Evolutionary conservation across 2,329 filamentous ascomycete species (phyloP).

Genomic region (Sporothrix pallida): DNA sequence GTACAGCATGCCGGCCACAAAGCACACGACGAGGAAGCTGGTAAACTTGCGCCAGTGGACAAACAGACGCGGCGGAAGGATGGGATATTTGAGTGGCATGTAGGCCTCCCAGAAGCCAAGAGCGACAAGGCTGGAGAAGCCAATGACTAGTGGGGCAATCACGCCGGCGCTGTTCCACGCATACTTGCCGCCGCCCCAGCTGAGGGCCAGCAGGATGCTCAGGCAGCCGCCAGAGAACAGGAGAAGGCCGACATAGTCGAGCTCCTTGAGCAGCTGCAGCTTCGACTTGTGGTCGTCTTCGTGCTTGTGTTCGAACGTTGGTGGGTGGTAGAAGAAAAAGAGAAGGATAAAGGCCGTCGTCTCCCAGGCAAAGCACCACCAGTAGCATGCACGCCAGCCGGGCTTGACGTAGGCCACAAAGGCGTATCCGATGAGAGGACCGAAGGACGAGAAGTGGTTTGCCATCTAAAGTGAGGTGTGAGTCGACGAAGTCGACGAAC

Average conservation of each 20-base stretch:
- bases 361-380: constrained; percentile 40
- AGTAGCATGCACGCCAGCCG: constrained; percentile 39
- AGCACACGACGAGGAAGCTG: constrained; percentile 41
- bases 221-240: constrained; percentile 42
- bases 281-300: constrained; percentile 40
- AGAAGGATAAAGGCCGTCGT: constrained; percentile 39
- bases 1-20: constrained; percentile 45
- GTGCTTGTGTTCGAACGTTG: constrained; percentile 46
- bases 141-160: constrained; percentile 44
- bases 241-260: constrained; percentile 42
- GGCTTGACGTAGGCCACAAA: constrained; percentile 43
- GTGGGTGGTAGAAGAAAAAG: constrained; percentile 45
- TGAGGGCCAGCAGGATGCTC: constrained; percentile 43
- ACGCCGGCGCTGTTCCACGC: constrained; percentile 42
- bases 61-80: constrained; percentile 44
- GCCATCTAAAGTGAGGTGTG: too few species aligned
- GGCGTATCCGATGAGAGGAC: constrained; percentile 42
- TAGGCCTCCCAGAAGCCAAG: constrained; percentile 44
- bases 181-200: constrained; percentile 43
- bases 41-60: constrained; percentile 31
- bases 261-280: constrained; percentile 47
- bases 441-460: constrained; percentile 25
- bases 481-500: too few species aligned
- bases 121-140: constrained; percentile 41
- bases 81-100: constrained; percentile 41